Evolutionary conservation across 1,284 basidiomycete species (phyloP).

Genomic region (Pterulicium gracile): DNA sequence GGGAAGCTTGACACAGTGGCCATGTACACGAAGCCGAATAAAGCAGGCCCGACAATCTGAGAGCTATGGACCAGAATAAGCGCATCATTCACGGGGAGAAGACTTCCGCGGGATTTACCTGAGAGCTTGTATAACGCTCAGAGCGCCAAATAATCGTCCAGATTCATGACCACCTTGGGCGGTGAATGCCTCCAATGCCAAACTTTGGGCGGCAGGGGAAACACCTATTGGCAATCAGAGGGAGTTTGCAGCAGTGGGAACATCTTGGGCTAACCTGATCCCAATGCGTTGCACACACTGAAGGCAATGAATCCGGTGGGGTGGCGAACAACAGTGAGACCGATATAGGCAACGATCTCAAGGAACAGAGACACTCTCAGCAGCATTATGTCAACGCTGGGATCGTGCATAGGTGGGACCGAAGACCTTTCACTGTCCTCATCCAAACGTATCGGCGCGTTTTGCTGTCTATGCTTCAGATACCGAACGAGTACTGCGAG

Average conservation of each 20-base stretch:
- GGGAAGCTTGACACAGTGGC: slow-evolving; percentile 36
- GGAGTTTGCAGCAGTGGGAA: not conserved
- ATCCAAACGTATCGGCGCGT: slow-evolving; percentile 22
- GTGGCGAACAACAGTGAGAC: slow-evolving; percentile 33
- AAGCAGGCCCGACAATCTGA: slow-evolving; percentile 34
- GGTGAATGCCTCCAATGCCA: slow-evolving; percentile 53
- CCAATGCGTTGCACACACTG: slow-evolving; percentile 17
- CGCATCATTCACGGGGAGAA: slow-evolving; percentile 2
- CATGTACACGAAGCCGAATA: slow-evolving; percentile 38
- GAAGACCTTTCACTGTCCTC: slow-evolving; percentile 11
- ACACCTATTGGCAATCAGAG: slow-evolving; percentile 46
- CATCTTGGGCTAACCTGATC: not conserved
- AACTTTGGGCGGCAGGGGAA: slow-evolving; percentile 51
- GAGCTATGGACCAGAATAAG: slow-evolving; percentile 18
- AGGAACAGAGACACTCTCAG: slow-evolving; percentile 46
- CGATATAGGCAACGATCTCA: slow-evolving; percentile 42
- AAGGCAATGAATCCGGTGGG: slow-evolving; percentile 35
- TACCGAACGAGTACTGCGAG: slow-evolving; percentile 51
- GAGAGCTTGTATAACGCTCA: slow-evolving; percentile 59
- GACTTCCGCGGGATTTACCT: slow-evolving; percentile 31
- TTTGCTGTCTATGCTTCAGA: slow-evolving; percentile 29
- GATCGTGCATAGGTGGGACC: slow-evolving; percentile 4
- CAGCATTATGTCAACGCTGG: slow-evolving; percentile 51
- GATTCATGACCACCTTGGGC: slow-evolving; percentile 37
- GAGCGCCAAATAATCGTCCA: slow-evolving; percentile 60